Percentiles rank a stretch among this genome's conserved stretches.
phyloP scores from a whole-genome alignment of 2,329 filamentous ascomycete genomes.

The Fusarium luffae region DNA sequence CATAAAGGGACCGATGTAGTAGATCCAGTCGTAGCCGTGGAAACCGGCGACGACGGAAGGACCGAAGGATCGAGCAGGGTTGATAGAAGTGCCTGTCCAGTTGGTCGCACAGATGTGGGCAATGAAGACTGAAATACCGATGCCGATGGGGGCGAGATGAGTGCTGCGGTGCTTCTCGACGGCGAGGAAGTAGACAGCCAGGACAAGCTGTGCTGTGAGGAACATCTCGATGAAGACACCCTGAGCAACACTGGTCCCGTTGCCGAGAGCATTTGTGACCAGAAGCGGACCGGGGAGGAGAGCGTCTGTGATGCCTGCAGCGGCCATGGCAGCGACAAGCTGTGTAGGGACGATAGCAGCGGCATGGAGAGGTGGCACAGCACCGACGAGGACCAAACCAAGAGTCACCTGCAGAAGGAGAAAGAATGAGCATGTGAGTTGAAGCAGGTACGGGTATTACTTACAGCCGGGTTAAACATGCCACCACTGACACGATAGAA shows the following conservation, averaged over 20 bases:
- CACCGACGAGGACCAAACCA: slow-evolving; percentile 68
- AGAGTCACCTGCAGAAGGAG: slow-evolving; percentile 59
- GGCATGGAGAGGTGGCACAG: slow-evolving; percentile 64
- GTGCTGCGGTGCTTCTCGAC: slow-evolving; percentile 80
- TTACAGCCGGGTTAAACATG: slow-evolving; percentile 63
- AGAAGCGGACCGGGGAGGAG: slow-evolving; percentile 68
- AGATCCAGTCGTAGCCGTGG: slow-evolving; percentile 63
- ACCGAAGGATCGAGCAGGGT: slow-evolving; percentile 63
- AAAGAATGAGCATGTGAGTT: slow-evolving; percentile 2
- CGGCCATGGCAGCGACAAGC: slow-evolving; percentile 67
- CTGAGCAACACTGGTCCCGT: slow-evolving; percentile 62
- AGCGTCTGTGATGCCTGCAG: slow-evolving; percentile 66
- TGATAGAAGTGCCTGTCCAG: slow-evolving; percentile 61
- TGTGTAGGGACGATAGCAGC: slow-evolving; percentile 66
- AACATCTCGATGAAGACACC: slow-evolving; percentile 76
- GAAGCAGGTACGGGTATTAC: slow-evolving; percentile 31
- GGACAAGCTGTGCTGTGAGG: slow-evolving; percentile 70
- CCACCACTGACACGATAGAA: slow-evolving; percentile 66
- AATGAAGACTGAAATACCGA: slow-evolving; percentile 77
- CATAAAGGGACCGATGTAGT: slow-evolving; percentile 64
- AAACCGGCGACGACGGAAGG: slow-evolving; percentile 59
- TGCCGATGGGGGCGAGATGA: slow-evolving; percentile 76
- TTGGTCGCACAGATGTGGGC: slow-evolving; percentile 58
- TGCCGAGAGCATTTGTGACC: slow-evolving; percentile 66
- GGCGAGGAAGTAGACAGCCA: slow-evolving; percentile 76